Evolutionary conservation across 2,329 filamentous ascomycete genomes (phyloP), one percentile per base, ranked within the genome.

Genomic region (Sporothrix brasiliensis): DNA sequence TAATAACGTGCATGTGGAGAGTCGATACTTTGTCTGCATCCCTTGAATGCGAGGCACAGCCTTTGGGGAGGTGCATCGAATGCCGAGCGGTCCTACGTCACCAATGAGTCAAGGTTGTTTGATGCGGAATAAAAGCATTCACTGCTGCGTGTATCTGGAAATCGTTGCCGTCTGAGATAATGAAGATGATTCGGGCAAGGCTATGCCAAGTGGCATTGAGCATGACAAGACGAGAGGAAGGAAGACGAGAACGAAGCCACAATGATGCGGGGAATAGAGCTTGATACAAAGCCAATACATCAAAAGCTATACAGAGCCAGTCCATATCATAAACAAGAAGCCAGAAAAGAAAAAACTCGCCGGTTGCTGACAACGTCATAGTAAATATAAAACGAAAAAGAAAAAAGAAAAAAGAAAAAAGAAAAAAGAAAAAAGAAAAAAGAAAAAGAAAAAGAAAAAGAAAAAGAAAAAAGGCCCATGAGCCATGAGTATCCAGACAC

Each of bases 241-340:
- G 16, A 60, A 16, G 41, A 21, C 16, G 39, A 44, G 41, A 41
- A 63, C 21, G 60, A 63, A n/a, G 41, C 41, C 39, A 27, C 41
- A 7, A 30, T 19, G 34, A 34, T 5, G 19, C 53, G 56, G 19
- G 67, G 27, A 39, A 61, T 34, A 60, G 7, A 41, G 30, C 41
- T 66, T 56, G 53, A 67, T 67, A 58, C 24, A 58, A 70, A 52
- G 41, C 30, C 21, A 24, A 49, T 63, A 30, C 41, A 63, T 47
- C 56, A 60, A 41, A 63, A 41, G 60, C 24, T 30, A 63, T 49
- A 63, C 41, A 63, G 60, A 63, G 9, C 60, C 61, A 66, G 44
- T 52, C 61, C 65, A 54, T 68, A 41, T 68, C 13, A 27, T 30
- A 66, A 44, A 61, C 49, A 56, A 24, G 39, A 56, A 30, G 44